Percentiles rank a stretch among this genome's conserved stretches.
Conservation (phyloP, 2,329 filamentous ascomycete species). For the Penicillium polonicum region DNA sequence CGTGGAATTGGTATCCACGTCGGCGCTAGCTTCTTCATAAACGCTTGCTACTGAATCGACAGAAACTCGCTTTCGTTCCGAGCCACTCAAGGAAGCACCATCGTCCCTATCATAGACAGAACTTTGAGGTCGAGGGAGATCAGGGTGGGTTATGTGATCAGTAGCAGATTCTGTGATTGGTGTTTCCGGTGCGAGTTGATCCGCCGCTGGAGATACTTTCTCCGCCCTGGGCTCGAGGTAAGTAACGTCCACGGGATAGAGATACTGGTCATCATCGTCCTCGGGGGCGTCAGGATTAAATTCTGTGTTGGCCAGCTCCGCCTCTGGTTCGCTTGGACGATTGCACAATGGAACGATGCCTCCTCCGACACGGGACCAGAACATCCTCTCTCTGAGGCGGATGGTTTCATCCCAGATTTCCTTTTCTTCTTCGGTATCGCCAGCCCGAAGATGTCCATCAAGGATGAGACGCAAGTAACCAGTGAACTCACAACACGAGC, state of each 20-base stretch:
- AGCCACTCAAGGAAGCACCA: slow-evolving; percentile 8
- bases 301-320: background rate
- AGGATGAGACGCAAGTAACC: slow-evolving; percentile 88
- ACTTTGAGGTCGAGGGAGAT: slow-evolving; percentile 7
- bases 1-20: slow-evolving; percentile 2
- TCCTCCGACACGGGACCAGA: slow-evolving; percentile 90
- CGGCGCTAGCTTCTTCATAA: slow-evolving; percentile 24
- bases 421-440: slow-evolving; percentile 79
- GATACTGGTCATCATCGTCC: background rate
- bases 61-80: slow-evolving; percentile 14
- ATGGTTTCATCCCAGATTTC: slow-evolving; percentile 94
- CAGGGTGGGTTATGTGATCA: background rate
- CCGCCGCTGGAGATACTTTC: background rate
- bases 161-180: background rate
- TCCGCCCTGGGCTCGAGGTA: slow-evolving; percentile 7
- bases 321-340: slow-evolving; percentile 26
- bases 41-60: slow-evolving; percentile 21
- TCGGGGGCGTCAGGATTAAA: slow-evolving; percentile 1
- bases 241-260: slow-evolving; percentile 12
- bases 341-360: slow-evolving; percentile 73
- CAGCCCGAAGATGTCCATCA: slow-evolving; percentile 85
- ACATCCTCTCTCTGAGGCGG: slow-evolving; percentile 87
- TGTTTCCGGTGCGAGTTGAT: background rate
- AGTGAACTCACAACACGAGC: slow-evolving; percentile 88
- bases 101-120: slow-evolving; percentile 11